Percentiles rank a stretch among this genome's conserved stretches.
These are phyloP conservation scores for Ustilago cynodontis DNA, from an alignment of 1,284 basidiomycete species.

Conservation along the genomic window DNA sequence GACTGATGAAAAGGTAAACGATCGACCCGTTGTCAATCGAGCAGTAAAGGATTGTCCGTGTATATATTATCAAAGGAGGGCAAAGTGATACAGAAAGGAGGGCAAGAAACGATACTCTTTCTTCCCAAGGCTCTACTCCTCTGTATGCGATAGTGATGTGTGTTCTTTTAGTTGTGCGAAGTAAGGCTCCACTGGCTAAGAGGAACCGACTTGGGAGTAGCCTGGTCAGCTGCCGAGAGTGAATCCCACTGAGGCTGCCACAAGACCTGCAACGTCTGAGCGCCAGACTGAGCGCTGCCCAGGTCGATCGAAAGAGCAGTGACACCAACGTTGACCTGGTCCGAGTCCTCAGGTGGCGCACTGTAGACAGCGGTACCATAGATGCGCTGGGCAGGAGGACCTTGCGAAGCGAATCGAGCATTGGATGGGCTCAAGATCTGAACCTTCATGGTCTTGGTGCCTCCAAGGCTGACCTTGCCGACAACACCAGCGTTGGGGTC, in stretches of 20 bases:
- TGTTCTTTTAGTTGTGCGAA: conserved; percentile 57
- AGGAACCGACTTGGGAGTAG: conserved; percentile 59
- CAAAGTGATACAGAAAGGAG: not conserved
- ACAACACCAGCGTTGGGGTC: conserved; percentile 75
- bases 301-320: conserved; percentile 83
- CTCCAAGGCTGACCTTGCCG: conserved; percentile 55
- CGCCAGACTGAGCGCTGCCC: conserved; percentile 32
- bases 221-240: conserved; percentile 51
- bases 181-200: conserved; percentile 65
- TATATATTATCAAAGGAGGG: not conserved
- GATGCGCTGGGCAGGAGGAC: conserved; percentile 67
- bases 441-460: conserved; percentile 72
- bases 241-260: conserved; percentile 69
- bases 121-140: conserved; percentile 2
- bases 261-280: conserved; percentile 73
- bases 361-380: conserved; percentile 76
- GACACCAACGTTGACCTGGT: conserved; percentile 83
- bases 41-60: conserved; percentile 24
- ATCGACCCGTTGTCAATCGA: conserved; percentile 8
- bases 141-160: not conserved
- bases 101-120: not conserved
- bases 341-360: conserved; percentile 73
- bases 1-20: not conserved
- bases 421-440: conserved; percentile 76
- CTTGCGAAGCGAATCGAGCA: conserved; percentile 67